Conservation (phyloP, 306 rosid species). For the Fragaria nilgerrensis region DNA sequence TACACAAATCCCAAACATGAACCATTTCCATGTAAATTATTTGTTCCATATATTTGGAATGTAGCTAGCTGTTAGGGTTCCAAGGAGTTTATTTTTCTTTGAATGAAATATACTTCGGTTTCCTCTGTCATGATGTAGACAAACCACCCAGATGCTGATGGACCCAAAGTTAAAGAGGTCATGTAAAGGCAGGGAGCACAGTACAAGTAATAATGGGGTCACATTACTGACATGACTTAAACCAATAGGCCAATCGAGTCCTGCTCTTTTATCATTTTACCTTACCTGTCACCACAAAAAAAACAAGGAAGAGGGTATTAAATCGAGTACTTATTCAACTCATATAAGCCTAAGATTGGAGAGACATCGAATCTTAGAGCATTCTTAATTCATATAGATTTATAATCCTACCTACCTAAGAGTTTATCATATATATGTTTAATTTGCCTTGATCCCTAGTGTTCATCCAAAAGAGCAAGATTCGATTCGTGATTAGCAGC, state of each 20-base stretch:
- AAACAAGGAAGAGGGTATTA: neutral
- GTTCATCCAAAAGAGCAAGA: neutral
- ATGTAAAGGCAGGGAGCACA: neutral
- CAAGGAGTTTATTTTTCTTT: neutral
- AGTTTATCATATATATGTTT: neutral
- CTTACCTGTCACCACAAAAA: neutral
- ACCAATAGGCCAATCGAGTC: neutral
- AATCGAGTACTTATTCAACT: neutral
- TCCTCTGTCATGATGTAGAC: neutral
- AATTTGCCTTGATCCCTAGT: neutral
- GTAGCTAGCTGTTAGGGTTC: neutral
- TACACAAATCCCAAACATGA: neutral
- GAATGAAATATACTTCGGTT: neutral
- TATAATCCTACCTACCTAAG: neutral
- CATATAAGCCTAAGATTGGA: neutral
- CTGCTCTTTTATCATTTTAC: neutral
- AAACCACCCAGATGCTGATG: neutral
- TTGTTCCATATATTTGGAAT: neutral
- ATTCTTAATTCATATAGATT: neutral
- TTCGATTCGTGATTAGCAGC: neutral
- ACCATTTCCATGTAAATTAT: neutral
- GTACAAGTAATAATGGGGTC: neutral
- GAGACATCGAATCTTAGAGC: neutral
- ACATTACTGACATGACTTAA: slow-evolving; percentile 2
- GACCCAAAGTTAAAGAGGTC: neutral